Evolutionary conservation across 805 yeast genomes (phyloP), one percentile per base, ranked within the genome.

Genomic region (Metschnikowia borealis): DNA sequence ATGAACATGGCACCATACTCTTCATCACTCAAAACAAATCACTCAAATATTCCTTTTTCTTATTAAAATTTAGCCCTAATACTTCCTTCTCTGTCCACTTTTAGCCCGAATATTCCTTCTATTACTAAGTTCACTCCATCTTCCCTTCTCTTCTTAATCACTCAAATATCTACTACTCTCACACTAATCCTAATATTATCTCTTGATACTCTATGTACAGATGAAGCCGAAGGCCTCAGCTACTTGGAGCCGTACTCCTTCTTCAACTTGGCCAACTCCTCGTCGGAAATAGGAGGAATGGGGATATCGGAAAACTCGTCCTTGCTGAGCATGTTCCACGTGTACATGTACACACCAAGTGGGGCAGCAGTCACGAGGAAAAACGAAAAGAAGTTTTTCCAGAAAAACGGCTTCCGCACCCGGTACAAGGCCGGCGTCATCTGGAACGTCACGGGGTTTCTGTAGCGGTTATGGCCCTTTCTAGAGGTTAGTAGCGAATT

Each of bases 351-450:
- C 26, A 89, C 85, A 40, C 87, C 83, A 10, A 79, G 73, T 5
- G 94, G 84, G 47, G 89, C 69, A n/a, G 85, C 78, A 4, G 83
- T 69, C 18, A 89, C 71, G 0, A 79, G 68, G 15, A 74, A 73
- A 46, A 91, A 80, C 0, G 83, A 80, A 17, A 81, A 71, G 63
- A 85, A 79, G 66, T 91, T 92, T 61, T 77, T 82, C 79, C 83
- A 81, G 70, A 90, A 88, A 63, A 81, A 92, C 38, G 96, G 97
- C 53, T 79, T 77, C 67, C 98, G 81, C 43, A 96, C 97, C 56
- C 98, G 78, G 57, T 89, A 75, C 77, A 92, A 83, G 5, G 97
- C 96, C 14, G 96, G 96, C 1, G 97, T 88, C 92, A 90, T 90
- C 63, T 85, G 85, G 69, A 81, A 85, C 33, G 91, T 87, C 56